Percentiles rank a stretch among this genome's conserved stretches.
Conservation (phyloP, 1,284 basidiomycete genomes). For the Pseudozyma tsukubaensis region DNA sequence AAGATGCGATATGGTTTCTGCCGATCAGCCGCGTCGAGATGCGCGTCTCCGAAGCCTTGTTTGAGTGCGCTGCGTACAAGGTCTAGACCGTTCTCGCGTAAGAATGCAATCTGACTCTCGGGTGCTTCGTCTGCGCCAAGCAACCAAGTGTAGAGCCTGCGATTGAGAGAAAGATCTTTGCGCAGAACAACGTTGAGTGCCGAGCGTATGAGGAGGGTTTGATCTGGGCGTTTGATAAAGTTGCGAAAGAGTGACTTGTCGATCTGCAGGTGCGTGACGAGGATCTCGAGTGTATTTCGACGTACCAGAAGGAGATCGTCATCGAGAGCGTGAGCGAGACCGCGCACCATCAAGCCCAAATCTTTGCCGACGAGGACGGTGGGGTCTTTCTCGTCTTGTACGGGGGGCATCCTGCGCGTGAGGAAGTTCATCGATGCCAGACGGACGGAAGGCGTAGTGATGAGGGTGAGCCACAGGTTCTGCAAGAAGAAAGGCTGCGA, state of each 20-base stretch:
- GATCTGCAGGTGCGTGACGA: slow-evolving; percentile 56
- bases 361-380: slow-evolving; percentile 74
- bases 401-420: slow-evolving; percentile 77
- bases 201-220: slow-evolving; percentile 55
- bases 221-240: slow-evolving; percentile 39
- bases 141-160: slow-evolving; percentile 92
- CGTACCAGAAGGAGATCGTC: slow-evolving; percentile 77
- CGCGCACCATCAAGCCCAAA: slow-evolving; percentile 90
- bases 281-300: slow-evolving; percentile 60
- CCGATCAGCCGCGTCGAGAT: slow-evolving; percentile 77
- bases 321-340: slow-evolving; percentile 85
- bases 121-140: slow-evolving; percentile 81
- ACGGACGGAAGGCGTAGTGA: slow-evolving; percentile 87
- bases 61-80: slow-evolving; percentile 48
- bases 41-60: slow-evolving; percentile 34
- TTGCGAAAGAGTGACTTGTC: slow-evolving; percentile 43
- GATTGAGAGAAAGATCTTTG: slow-evolving; percentile 90
- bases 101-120: slow-evolving; percentile 61
- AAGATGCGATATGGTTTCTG: slow-evolving; percentile 91
- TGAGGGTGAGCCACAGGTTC: slow-evolving; percentile 91
- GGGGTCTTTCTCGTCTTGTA: slow-evolving; percentile 31
- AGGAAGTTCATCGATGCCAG: slow-evolving; percentile 90
- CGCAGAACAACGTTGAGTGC: slow-evolving; percentile 73
- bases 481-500: slow-evolving; percentile 87
- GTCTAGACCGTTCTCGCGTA: slow-evolving; percentile 45